Base-by-base conservation (phyloP, 768 basidiomycete genomes). In the Kwoniella mangroviensis region DNA sequence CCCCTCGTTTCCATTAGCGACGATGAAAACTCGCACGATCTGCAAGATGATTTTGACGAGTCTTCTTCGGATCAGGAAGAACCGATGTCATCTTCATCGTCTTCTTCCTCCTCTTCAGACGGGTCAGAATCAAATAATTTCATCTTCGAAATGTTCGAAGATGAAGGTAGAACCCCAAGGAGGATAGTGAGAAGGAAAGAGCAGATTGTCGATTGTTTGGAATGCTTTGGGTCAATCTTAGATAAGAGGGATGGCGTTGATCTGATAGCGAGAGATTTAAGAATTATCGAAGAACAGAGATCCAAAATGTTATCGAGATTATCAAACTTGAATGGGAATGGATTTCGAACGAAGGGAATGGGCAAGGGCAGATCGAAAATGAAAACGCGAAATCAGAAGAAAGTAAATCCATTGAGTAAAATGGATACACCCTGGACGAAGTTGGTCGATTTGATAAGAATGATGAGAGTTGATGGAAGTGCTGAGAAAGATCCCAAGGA, bases 61-160 rank as follows among this genome's bases (percentile, higher is more conserved):
- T 26, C 56, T 10, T 71, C 70, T 10, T 67, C 70, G 24, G 63
- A 63, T 17, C 59, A 65, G 12, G 61, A 67, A 41, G 65, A 67
- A n/a, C 42, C 65, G 3, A 53, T 66, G 28, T 70, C 69, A 6
- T 53, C 63, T 53, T 54, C 49, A 42, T 61, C 69, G 5, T 59
- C 56, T 10, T 71, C 57, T 40, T 41, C 43, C 41, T 22, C 34
- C 12, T 22, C 42, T 21, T 42, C n/a, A 40, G 58, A 53, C 26
- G 24, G 28, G 4, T 19, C 13, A 24, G 66, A 51, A 21, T 53
- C 58, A 17, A 49, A 43, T 41, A 58, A 65, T 42, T 53, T 51
- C 15, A 19, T 51, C 11, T 60, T n/a, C 28, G 40, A 45, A 22
- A 9, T 0, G 10, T 22, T 9, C 0, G 6, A 43, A 19, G 65